These are phyloP conservation scores for Chondrus crispus DNA, from an alignment of 23 red algal genomes.

Conservation along the genomic window DNA sequence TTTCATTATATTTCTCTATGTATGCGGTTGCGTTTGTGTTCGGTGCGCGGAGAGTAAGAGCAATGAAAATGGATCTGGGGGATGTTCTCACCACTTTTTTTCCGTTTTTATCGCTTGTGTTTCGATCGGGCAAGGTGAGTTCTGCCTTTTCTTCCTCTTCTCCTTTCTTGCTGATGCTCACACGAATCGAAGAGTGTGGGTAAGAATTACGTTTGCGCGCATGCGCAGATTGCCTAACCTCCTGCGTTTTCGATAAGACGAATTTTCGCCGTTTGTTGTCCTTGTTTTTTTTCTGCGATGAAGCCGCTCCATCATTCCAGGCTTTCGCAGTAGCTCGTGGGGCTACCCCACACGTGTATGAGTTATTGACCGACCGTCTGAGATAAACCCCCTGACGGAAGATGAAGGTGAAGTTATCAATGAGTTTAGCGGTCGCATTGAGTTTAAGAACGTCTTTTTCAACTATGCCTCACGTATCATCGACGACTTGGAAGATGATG, in stretches of 20 bases:
- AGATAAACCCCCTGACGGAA: constrained; percentile 63
- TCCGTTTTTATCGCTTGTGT: constrained; percentile 87
- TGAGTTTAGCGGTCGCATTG: constrained; percentile 61
- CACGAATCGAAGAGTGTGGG: no score
- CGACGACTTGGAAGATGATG: constrained; percentile 34
- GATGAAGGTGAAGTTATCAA: constrained; percentile 47
- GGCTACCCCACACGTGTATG: constrained; percentile 65
- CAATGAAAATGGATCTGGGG: constrained; percentile 15
- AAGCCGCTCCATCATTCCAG: constrained; percentile 59
- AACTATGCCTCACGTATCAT: constrained; percentile 67
- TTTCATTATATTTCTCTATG: constrained; percentile 82
- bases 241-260: no score
- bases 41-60: constrained; percentile 65
- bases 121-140: constrained; percentile 82
- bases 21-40: constrained; percentile 92
- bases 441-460: constrained; percentile 79
- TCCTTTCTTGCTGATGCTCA: background rate
- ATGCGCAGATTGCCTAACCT: no score
- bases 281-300: background rate
- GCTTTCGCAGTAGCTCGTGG: constrained; percentile 65
- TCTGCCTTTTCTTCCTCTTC: background rate
- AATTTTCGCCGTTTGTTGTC: no score
- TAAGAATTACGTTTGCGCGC: no score
- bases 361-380: constrained; percentile 60
- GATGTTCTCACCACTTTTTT: constrained; percentile 90